Conservation (phyloP, 441 rosid species). For the Euphorbia celastroides region DNA sequence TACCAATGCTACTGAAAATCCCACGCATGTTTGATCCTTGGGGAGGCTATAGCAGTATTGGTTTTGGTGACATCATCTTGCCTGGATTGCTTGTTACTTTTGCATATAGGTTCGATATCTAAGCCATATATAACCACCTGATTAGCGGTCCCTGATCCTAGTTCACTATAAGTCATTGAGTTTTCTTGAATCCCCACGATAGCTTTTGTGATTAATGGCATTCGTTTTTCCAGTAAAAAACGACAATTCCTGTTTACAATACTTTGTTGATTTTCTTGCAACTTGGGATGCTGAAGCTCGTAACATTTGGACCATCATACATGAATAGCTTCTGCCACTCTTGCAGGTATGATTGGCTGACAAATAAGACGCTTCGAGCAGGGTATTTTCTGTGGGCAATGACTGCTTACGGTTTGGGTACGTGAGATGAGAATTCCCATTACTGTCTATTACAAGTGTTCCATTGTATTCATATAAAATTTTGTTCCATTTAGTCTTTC, state of each 20-base stretch:
- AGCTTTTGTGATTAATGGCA: not conserved
- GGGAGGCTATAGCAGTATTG: slow-evolving; percentile 85
- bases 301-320: not conserved
- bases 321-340: not conserved
- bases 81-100: slow-evolving; percentile 76
- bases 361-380: slow-evolving; percentile 74
- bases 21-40: slow-evolving; percentile 86
- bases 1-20: slow-evolving; percentile 71
- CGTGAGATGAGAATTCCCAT: slow-evolving; percentile 20
- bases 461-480: too few relatives aligned
- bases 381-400: slow-evolving; percentile 95
- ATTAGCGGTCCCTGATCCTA: not conserved
- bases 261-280: not conserved
- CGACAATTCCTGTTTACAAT: not conserved
- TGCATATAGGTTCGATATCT: slow-evolving; percentile 41
- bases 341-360: slow-evolving; percentile 87
- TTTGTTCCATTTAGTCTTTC: too few relatives aligned
- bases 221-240: not conserved
- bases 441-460: too few relatives aligned
- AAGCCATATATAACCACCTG: slow-evolving; percentile 16
- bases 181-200: not conserved
- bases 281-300: not conserved
- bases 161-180: not conserved
- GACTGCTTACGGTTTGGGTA: slow-evolving; percentile 93
- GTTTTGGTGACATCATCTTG: slow-evolving; percentile 77